Base-by-base conservation (phyloP, 768 basidiomycete species). In the Leccinum imitatum region DNA sequence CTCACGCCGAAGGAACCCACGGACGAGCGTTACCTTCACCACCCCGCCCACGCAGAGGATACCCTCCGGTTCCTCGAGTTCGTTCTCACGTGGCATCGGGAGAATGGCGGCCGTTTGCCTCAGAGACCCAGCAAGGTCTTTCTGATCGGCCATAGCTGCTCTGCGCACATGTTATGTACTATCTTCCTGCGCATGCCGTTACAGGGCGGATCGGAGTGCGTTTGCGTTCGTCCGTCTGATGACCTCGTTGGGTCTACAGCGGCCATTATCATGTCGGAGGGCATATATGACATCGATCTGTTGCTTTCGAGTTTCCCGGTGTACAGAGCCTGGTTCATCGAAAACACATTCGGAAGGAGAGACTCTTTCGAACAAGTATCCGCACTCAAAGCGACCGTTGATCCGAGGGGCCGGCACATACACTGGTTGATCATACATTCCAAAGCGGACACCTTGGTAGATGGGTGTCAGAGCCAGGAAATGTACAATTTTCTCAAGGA, bases 351-450 rank as follows among this genome's bases (percentile, higher is more conserved):
- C 64, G 89, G 87, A 21, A 65, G 70, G 30, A 71, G 65, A 48
- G 67, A 69, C 2, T 78, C 82, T 10, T 93, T 87, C 69, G 65
- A 73, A 14, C 64, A 74, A 5, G 82, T 79, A 64, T 83, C 86
- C 14, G 76, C 77, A 21, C 74, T 80, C 6, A 72, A 58, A 6
- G 79, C 82, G 60, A 66, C 75, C 3, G 65, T 79, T 31, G 76
- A 81, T 50, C 64, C 68, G 23, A 67, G 67, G 3, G 66, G 63
- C 14, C 63, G 65, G 17, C 71, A 77, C 53, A 79, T 85, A 44
- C 75, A 65, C 13, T 94, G 91, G 93, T 75, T 90, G 31, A 67
- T 94, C 58, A 76, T 93, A 54, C 91, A 94, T 72, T 93, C 91
- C 5, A 77, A 71, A 54, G 87, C 84, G 19, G 92, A 94, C 67